Evolutionary conservation across 169 alveolate genomes (phyloP).

Genomic region (Babesia gibsoni): DNA sequence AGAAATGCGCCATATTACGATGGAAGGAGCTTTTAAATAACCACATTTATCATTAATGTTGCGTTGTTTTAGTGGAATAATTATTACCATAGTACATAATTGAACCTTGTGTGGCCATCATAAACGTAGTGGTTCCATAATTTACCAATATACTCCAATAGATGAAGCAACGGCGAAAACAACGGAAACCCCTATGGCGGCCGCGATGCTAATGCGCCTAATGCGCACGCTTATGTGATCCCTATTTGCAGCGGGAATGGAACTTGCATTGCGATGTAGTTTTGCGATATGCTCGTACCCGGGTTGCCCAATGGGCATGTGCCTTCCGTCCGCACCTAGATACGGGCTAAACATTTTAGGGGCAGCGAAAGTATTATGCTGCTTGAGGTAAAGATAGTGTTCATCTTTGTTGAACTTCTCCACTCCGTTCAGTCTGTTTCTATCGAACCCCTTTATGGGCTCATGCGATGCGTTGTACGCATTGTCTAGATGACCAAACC

Average conservation of each 20-base stretch:
- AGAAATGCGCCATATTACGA: no score
- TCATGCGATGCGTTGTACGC: conserved; percentile 57
- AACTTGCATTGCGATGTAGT: conserved; percentile 7
- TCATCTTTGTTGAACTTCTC: conserved; percentile 59
- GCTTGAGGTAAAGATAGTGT: conserved; percentile 55
- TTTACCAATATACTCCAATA: conserved; percentile 49
- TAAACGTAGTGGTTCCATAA: background rate
- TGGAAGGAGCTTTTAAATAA: background rate
- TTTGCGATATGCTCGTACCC: conserved; percentile 2
- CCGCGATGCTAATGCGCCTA: conserved; percentile 14
- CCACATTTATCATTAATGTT: background rate
- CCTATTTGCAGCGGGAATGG: conserved; percentile 19
- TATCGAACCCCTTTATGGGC: conserved; percentile 49
- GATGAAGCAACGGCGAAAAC: conserved; percentile 43
- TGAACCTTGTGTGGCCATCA: background rate
- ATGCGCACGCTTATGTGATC: conserved; percentile 1
- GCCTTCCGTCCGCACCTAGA: background rate
- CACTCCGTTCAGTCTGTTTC: conserved; percentile 45
- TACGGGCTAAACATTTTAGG: background rate
- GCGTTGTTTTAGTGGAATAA: background rate
- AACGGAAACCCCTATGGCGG: conserved; percentile 19
- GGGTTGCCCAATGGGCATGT: background rate
- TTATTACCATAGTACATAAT: background rate
- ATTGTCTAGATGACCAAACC: conserved; percentile 26
- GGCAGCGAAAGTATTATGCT: conserved; percentile 5